A percentile compares a stretch with the other conserved stretches of the same genome.
Conservation (phyloP, 129 eudicot species). For the Flaveria brownii region DNA sequence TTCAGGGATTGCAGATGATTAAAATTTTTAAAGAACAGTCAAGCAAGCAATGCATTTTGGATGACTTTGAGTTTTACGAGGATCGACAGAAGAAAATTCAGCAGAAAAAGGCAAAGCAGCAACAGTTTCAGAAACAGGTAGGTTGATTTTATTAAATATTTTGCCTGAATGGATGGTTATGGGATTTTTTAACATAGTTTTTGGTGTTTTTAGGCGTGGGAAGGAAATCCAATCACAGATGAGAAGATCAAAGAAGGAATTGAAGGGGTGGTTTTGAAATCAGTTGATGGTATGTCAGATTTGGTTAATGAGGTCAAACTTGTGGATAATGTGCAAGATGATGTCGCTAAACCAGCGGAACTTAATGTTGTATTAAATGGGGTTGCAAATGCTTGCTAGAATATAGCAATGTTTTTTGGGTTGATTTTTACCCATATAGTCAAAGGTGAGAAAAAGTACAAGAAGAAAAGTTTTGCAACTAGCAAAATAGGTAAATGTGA, state of each 20-base stretch:
- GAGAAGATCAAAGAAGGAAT: conserved; percentile 45
- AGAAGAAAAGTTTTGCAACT: background rate
- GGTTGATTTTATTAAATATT: background rate
- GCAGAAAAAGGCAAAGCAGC: conserved; percentile 77
- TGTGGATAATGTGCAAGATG: conserved; percentile 24
- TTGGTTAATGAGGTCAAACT: conserved; percentile 36
- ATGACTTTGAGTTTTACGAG: conserved; percentile 87
- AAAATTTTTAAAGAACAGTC: conserved; percentile 66
- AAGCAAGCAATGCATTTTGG: conserved; percentile 69
- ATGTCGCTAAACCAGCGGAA: conserved; percentile 25
- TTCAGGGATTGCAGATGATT: conserved; percentile 66
- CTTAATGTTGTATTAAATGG: conserved; percentile 39
- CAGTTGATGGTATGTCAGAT: conserved; percentile 35
- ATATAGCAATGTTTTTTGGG: conserved; percentile 16
- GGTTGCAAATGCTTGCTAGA: conserved; percentile 48
- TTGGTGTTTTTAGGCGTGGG: conserved; percentile 42
- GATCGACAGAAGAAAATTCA: conserved; percentile 72
- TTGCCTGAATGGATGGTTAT: background rate
- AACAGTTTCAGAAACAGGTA: conserved; percentile 65
- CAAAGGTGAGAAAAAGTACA: background rate
- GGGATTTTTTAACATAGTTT: background rate
- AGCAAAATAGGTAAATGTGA: conserved; percentile 29
- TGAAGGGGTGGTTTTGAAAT: conserved; percentile 32
- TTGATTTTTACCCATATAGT: background rate
- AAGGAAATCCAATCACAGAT: conserved; percentile 43